A percentile compares a stretch with the other conserved stretches of the same genome.
These are phyloP conservation scores for Lomentospora prolificans DNA, from an alignment of 2,329 filamentous ascomycete species.

Conservation along the genomic window DNA sequence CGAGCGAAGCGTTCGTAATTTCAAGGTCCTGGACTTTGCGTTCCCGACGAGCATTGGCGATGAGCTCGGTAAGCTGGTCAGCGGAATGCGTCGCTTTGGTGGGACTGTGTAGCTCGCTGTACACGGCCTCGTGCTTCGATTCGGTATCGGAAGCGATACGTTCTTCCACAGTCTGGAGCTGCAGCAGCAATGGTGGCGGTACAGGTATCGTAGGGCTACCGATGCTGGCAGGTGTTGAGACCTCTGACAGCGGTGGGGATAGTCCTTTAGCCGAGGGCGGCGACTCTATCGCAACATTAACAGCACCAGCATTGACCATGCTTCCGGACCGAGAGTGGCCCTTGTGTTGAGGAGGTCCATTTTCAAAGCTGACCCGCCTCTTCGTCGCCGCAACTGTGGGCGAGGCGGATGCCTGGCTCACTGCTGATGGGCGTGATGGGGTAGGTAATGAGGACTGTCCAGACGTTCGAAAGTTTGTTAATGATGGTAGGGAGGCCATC, in stretches of 20 bases:
- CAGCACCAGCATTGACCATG: constrained; percentile 3
- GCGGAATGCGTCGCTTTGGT: constrained; percentile 44
- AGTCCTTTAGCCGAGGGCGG: background rate
- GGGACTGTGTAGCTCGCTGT: constrained; percentile 40
- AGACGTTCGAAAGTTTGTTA: background rate
- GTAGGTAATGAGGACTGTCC: background rate
- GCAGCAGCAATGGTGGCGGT: background rate
- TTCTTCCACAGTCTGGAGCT: constrained; percentile 3
- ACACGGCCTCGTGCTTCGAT: constrained; percentile 16
- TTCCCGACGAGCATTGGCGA: constrained; percentile 81
- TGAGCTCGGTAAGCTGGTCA: constrained; percentile 62
- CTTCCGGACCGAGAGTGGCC: constrained; percentile 8
- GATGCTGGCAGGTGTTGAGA: constrained; percentile 1
- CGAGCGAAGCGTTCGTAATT: constrained; percentile 88
- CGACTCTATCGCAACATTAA: constrained; percentile 4
- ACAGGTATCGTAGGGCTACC: constrained; percentile 3
- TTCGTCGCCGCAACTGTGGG: background rate
- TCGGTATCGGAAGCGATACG: background rate
- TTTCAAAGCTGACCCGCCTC: constrained; percentile 3
- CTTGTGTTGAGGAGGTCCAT: background rate
- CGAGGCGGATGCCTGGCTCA: background rate
- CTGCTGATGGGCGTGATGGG: background rate
- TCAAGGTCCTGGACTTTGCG: constrained; percentile 93
- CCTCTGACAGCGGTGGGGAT: constrained; percentile 1
- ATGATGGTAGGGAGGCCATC: background rate